Evolutionary conservation across 2,329 filamentous ascomycete species (phyloP).

Genomic region (Cercospora nicotianae): DNA sequence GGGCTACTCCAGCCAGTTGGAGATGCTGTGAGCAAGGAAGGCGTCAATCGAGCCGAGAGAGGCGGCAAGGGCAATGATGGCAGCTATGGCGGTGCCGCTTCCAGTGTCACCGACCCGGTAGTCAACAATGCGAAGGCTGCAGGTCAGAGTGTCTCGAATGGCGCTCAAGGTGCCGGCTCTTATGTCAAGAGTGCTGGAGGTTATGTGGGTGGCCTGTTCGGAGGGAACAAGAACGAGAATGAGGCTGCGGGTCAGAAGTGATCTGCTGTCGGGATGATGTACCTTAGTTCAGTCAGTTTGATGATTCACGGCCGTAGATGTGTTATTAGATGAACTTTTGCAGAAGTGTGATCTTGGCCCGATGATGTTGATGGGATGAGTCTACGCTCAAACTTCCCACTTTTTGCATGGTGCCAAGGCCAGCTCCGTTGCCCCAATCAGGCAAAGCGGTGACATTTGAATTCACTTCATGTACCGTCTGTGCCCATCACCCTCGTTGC

Average conservation of each 20-base stretch:
- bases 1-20: constrained; percentile 66
- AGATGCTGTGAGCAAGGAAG: constrained; percentile 63
- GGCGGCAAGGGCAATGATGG: constrained; percentile 64
- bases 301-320: neutral
- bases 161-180: constrained; percentile 32
- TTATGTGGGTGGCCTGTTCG: constrained; percentile 38
- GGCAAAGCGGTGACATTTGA: neutral
- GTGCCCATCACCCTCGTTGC: neutral
- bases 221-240: constrained; percentile 36
- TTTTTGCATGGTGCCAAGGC: neutral
- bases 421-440: neutral
- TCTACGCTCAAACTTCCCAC: neutral
- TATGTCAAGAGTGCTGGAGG: constrained; percentile 34
- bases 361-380: neutral
- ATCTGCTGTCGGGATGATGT: neutral
- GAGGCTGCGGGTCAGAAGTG: neutral
- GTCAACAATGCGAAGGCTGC: constrained; percentile 34
- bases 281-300: neutral
- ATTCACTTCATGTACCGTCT: neutral
- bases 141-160: constrained; percentile 31
- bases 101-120: constrained; percentile 39
- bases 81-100: constrained; percentile 45
- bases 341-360: neutral
- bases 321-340: neutral
- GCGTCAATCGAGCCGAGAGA: constrained; percentile 64